Base-by-base conservation (phyloP, 2,329 filamentous ascomycete species). In the Sphaerulina musiva region DNA sequence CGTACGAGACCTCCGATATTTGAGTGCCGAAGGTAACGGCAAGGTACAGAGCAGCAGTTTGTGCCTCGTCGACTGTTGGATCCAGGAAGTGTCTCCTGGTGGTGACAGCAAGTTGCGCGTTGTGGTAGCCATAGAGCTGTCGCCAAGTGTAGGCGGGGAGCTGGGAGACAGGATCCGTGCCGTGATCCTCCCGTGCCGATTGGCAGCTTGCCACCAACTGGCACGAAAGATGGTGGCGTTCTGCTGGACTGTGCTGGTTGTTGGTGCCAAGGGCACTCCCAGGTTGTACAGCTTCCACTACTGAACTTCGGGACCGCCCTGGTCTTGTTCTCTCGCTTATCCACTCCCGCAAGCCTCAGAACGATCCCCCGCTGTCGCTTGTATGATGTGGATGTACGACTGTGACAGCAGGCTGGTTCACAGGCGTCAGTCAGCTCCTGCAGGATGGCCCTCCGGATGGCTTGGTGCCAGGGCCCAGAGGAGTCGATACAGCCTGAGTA, bases 1-100 rank as follows among this genome's bases (percentile, higher is more conserved):
- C 5, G 42, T 12, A 7, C 17, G 23, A 31, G 39, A 41, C 41
- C 14, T 31, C 39, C 29, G 29, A 17, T 14, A 7, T 29, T 23
- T n/a, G 39, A 50, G 38, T 50, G 39, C 48, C 48, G 48, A 44
- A 40, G 26, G 48, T 20, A 20, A 20, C 20, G 20, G 20, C 20
- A 43, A 43, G 41, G 41, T 26, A 26, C 20, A 20, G 20, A 20
- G 20, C n/a, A 23, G 6, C 14, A 14, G 41, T 41, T 41, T 41
- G 39, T n/a, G 17, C 39, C 7, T 14, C 10, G 9, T n/a, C 7
- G n/a, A 8, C 7, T 7, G 14, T 41, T 3, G n/a, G 39, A 14
- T 41, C 39, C 39, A 43, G 41, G 4, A 8, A 10, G 41, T 43
- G 41, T 43, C 7, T 23, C 41, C 14, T 20, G 7, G 23, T 20